Evolutionary conservation across 1,284 basidiomycete species (phyloP).

Genomic region (Vanrija sp.): DNA sequence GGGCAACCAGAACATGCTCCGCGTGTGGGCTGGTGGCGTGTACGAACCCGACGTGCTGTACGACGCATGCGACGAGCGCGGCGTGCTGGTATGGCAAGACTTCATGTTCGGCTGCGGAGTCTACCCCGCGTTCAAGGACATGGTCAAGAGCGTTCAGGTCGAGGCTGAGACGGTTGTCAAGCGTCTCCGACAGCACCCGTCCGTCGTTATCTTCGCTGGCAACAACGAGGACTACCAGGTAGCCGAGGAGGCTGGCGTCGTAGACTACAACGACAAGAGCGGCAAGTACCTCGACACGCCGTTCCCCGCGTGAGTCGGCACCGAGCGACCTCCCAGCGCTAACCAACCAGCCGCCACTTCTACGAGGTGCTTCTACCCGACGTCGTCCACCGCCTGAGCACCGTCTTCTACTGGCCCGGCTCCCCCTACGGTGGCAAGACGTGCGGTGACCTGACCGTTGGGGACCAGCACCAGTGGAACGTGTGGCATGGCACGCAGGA

Average conservation of each 20-base stretch:
- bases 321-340: no score
- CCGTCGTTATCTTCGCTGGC: slow-evolving; percentile 78
- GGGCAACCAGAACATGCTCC: slow-evolving; percentile 56
- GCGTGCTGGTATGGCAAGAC: slow-evolving; percentile 58
- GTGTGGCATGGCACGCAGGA: slow-evolving; percentile 83
- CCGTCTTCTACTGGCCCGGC: slow-evolving; percentile 73
- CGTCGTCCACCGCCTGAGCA: slow-evolving; percentile 61
- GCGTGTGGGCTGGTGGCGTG: slow-evolving; percentile 56
- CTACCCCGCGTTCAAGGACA: slow-evolving; percentile 53
- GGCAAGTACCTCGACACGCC: slow-evolving; percentile 76
- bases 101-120: slow-evolving; percentile 58
- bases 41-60: slow-evolving; percentile 55
- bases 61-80: slow-evolving; percentile 59
- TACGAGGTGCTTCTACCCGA: slow-evolving; percentile 77
- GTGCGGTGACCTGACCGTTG: slow-evolving; percentile 69
- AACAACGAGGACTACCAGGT: slow-evolving; percentile 74
- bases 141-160: slow-evolving; percentile 49
- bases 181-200: slow-evolving; percentile 52
- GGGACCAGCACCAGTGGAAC: slow-evolving; percentile 87
- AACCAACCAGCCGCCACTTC: slow-evolving; percentile 59
- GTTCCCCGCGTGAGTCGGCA: slow-evolving; percentile 66
- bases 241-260: slow-evolving; percentile 68
- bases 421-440: slow-evolving; percentile 79
- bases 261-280: slow-evolving; percentile 74
- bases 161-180: slow-evolving; percentile 53